Evolutionary conservation across 768 basidiomycete genomes (phyloP).

Genomic region (Rhizopogon rudus): DNA sequence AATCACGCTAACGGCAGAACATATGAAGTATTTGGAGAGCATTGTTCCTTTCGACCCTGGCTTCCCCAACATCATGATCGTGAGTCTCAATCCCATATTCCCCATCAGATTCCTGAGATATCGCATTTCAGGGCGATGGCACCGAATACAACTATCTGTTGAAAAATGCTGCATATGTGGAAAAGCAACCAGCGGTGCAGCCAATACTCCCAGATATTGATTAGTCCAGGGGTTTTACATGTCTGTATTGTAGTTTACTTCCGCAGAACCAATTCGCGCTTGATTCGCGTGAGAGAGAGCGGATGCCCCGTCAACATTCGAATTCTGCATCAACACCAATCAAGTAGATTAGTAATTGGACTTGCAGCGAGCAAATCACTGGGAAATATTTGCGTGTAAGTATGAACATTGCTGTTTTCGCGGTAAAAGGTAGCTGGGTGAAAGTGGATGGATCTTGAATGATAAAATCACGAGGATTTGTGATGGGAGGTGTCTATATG

Average conservation of each 20-base stretch:
- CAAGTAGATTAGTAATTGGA: no score
- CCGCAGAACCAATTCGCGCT: no score
- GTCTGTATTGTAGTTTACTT: no score
- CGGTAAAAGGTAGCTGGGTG: no score
- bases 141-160: not conserved
- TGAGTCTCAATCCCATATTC: not conserved
- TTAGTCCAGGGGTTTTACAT: no score
- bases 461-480: not conserved
- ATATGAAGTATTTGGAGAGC: conserved; percentile 41
- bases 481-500: not conserved
- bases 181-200: not conserved
- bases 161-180: not conserved
- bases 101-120: not conserved
- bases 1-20: conserved; percentile 38
- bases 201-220: not conserved
- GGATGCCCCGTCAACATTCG: no score
- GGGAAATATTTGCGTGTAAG: no score
- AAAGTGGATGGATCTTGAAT: not conserved
- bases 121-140: conserved; percentile 3
- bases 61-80: conserved; percentile 28
- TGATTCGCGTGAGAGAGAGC: no score
- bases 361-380: no score
- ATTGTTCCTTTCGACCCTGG: conserved; percentile 40
- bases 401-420: no score
- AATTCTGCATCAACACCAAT: no score